These are phyloP conservation scores for Pluteus cervinus DNA, from an alignment of 768 basidiomycete genomes.

Conservation along the genomic window DNA sequence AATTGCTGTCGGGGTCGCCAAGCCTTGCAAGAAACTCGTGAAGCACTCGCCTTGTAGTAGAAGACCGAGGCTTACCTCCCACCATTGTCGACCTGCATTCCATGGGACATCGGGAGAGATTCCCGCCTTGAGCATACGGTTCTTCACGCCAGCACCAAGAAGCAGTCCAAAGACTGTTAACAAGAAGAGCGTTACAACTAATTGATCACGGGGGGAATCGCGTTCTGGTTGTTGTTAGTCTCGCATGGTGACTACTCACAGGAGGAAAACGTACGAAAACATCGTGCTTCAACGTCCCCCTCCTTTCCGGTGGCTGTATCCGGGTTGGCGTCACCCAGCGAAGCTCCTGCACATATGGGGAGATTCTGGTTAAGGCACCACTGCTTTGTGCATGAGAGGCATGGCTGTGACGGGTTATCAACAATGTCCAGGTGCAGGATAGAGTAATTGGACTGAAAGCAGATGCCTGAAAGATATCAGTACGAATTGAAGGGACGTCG, in stretches of 20 bases:
- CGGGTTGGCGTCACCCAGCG: slow-evolving; percentile 81
- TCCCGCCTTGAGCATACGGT: slow-evolving; percentile 74
- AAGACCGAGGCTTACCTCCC: slow-evolving; percentile 58
- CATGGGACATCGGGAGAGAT: slow-evolving; percentile 58
- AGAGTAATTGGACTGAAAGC: slow-evolving; percentile 81
- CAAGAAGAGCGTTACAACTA: slow-evolving; percentile 88
- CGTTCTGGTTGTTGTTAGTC: slow-evolving; percentile 51
- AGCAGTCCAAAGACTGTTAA: slow-evolving; percentile 83
- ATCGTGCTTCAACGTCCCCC: slow-evolving; percentile 92
- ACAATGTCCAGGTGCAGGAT: slow-evolving; percentile 78
- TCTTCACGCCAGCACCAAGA: slow-evolving; percentile 79
- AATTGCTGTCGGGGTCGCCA: slow-evolving; percentile 50
- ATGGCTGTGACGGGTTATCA: slow-evolving; percentile 84
- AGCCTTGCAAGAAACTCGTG: slow-evolving; percentile 25
- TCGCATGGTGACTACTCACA: slow-evolving; percentile 5
- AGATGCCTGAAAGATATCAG: slow-evolving; percentile 60
- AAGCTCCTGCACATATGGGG: slow-evolving; percentile 73
- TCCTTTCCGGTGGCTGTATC: slow-evolving; percentile 94
- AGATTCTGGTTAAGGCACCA: slow-evolving; percentile 95
- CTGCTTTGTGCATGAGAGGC: slow-evolving; percentile 88
- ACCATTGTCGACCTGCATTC: slow-evolving; percentile 66
- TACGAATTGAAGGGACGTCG: slow-evolving; percentile 2
- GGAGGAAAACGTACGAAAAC: slow-evolving; percentile 70
- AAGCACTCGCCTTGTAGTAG: neutral
- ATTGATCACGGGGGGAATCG: slow-evolving; percentile 92